These are phyloP conservation scores for Sisymbrium altissimum DNA, from an alignment of 345 rosid genomes.

Conservation along the genomic window DNA sequence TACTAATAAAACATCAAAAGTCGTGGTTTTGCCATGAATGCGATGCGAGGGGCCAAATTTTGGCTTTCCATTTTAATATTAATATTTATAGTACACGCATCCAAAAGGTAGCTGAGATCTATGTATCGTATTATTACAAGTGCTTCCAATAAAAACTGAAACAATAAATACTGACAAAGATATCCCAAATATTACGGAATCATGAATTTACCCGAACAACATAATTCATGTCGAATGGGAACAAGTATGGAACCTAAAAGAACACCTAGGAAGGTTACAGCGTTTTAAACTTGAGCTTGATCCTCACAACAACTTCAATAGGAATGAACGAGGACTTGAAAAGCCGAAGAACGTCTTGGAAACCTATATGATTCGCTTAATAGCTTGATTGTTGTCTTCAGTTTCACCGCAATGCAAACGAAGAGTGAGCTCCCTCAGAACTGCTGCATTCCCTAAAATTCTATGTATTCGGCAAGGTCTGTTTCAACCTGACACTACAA, in stretches of 20 bases:
- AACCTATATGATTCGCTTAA: too few relatives aligned
- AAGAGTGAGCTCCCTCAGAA: too few relatives aligned
- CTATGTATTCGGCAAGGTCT: too few relatives aligned
- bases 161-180: not conserved
- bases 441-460: too few relatives aligned
- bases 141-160: not conserved
- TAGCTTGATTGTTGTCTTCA: too few relatives aligned
- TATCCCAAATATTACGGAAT: not conserved
- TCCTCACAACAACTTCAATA: not conserved
- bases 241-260: not conserved
- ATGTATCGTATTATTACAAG: not conserved
- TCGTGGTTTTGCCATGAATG: not conserved
- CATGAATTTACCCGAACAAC: not conserved
- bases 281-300: not conserved
- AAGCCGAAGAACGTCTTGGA: too few relatives aligned
- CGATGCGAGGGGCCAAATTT: not conserved
- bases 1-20: not conserved
- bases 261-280: not conserved
- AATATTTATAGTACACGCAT: not conserved
- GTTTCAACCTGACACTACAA: too few relatives aligned
- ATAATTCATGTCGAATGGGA: not conserved
- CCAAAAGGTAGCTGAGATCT: constrained; percentile 11
- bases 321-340: too few relatives aligned
- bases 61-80: not conserved
- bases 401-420: too few relatives aligned